Base-by-base conservation (phyloP, 768 basidiomycete genomes). In the Amylocystis lapponica region DNA sequence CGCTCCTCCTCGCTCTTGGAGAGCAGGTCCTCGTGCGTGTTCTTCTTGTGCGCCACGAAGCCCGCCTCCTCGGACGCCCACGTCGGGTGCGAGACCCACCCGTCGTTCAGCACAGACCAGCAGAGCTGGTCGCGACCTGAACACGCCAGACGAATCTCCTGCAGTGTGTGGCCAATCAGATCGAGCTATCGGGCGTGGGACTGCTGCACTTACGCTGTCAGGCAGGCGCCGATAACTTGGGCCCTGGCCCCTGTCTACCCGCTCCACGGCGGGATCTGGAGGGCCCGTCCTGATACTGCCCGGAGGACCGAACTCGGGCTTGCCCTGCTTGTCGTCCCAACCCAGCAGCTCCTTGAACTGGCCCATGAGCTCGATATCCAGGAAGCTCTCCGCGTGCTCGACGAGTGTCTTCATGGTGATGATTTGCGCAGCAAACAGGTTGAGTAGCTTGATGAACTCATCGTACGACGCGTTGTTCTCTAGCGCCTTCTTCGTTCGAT, bases 1-100 rank as follows among this genome's bases (percentile, higher is more conserved):
- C 96, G 81, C 63, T 99, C 96, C 63, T 99, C 95, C 64, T 99
- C 96, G 55, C 91, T 86, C 66, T 91, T 91, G 68, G 98, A 93
- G 44, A 98, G 71, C 0, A 89, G 87, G 57, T 97, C 95, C 63
- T 99, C 96, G 61, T 86, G 97, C 5, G 80, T 75, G 59, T 97
- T 99, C 71, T 97, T 97, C 72, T 96, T 95, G 64, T 97, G 90
- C 5, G 94, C 75, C 50, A 91, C 79, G 54, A 96, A 96, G 9
- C 90, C 93, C 1, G 93, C 80, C 59, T 95, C 93, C 60, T 98
- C 95, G 17, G 92, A 94, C 8, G 92, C 92, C 90, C 93, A 96
- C 1, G 93, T 95, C 3, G 96, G 95, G 62, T 98, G 95, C 12
- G 95, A 96, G 10, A 98, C 92, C 95, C 96, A 98, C 52, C 85